These are phyloP conservation scores for Solanum microdontum DNA, from an alignment of 257 asterid species.

Conservation along the genomic window DNA sequence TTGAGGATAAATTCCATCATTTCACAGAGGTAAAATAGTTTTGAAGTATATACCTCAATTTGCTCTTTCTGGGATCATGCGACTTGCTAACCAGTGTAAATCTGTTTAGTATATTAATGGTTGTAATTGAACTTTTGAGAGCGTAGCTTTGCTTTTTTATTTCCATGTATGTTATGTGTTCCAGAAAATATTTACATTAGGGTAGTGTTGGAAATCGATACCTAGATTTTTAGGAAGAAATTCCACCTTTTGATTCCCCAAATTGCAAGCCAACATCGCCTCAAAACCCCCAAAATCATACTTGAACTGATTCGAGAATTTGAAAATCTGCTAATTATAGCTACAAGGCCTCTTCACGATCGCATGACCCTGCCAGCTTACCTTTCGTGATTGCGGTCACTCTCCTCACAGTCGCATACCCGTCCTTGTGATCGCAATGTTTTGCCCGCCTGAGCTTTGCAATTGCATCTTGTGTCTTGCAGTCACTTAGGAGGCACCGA, in stretches of 20 bases:
- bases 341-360: background rate
- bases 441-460: background rate
- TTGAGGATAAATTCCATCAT: constrained; percentile 53
- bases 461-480: background rate
- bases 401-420: background rate
- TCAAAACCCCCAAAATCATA: background rate
- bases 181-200: background rate
- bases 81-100: background rate
- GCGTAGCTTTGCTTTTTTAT: background rate
- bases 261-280: background rate
- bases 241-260: background rate
- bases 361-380: background rate
- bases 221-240: background rate
- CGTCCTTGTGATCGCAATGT: background rate
- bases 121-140: background rate
- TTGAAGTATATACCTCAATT: background rate
- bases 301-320: background rate
- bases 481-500: background rate
- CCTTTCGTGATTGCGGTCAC: background rate
- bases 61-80: background rate
- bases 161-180: background rate
- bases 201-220: background rate
- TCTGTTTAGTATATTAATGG: background rate
- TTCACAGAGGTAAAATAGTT: constrained; percentile 50
- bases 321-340: background rate